Evolutionary conservation across 805 yeast species (phyloP).

Genomic region (Kazachstania viticola): DNA sequence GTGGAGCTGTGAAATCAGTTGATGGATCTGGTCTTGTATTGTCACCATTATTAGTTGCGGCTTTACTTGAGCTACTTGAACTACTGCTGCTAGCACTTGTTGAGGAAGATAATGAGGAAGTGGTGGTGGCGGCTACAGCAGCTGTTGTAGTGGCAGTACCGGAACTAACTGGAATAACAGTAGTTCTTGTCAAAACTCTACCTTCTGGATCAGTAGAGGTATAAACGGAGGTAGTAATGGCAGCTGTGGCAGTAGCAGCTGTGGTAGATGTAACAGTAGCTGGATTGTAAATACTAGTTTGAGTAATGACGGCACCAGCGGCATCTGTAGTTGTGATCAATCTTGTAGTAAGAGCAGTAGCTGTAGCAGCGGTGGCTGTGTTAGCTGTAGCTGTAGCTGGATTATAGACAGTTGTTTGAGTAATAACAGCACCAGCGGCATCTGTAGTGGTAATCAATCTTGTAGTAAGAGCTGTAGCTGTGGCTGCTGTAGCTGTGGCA

Average conservation of each 20-base stretch:
- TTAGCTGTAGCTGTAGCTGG: conserved; percentile 18
- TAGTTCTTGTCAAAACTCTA: background rate
- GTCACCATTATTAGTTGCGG: conserved; percentile 1
- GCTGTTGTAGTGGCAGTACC: conserved; percentile 4
- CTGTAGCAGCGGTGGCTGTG: conserved; percentile 10
- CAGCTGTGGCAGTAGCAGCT: no score
- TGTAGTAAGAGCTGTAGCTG: conserved; percentile 7
- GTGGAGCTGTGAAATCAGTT: conserved; percentile 17
- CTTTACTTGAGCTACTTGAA: conserved; percentile 1
- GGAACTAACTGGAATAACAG: background rate
- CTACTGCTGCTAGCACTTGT: conserved; percentile 4
- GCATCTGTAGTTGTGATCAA: conserved; percentile 1
- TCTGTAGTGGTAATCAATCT: conserved; percentile 22
- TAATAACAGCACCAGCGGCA: conserved; percentile 12
- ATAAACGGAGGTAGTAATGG: background rate
- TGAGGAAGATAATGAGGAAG: background rate
- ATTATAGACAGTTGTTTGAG: no score
- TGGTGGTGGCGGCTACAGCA: conserved; percentile 8
- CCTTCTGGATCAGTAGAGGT: conserved; percentile 8
- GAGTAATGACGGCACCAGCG: conserved; percentile 2
- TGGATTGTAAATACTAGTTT: conserved; percentile 1
- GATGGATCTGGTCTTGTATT: conserved; percentile 22
- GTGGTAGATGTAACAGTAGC: background rate
- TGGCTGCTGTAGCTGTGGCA: conserved; percentile 8
- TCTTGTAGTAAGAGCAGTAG: conserved; percentile 1